Percentiles rank a stretch among this genome's conserved stretches.
These are phyloP conservation scores for Penicillium argentinense DNA, from an alignment of 495 filamentous ascomycete species.

Conservation along the genomic window DNA sequence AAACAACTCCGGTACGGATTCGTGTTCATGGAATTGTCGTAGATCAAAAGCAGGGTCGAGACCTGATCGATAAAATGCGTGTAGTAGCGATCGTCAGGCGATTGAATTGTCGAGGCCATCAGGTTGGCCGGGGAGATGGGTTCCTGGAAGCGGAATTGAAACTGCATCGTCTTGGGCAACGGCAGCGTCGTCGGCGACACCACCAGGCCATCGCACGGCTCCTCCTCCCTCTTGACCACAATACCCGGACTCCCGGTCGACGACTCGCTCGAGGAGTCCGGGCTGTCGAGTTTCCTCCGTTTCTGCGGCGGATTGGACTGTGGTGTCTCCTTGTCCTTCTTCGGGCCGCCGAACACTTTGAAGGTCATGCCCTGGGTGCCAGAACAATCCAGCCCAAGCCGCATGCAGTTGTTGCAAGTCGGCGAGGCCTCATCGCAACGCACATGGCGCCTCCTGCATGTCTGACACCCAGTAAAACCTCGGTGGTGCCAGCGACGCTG, in stretches of 20 bases:
- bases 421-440: constrained; percentile 46
- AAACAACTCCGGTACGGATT: constrained; percentile 41
- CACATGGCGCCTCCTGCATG: constrained; percentile 43
- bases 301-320: constrained; percentile 18
- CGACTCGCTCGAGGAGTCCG: constrained; percentile 12
- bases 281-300: constrained; percentile 19
- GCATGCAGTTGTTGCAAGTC: constrained; percentile 41
- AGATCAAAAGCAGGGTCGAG: constrained; percentile 38
- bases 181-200: constrained; percentile 23
- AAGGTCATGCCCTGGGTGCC: constrained; percentile 45
- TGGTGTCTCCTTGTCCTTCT: constrained; percentile 1
- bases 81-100: constrained; percentile 35
- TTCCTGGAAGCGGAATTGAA: constrained; percentile 23
- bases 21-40: constrained; percentile 35
- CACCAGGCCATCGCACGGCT: constrained; percentile 15
- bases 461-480: constrained; percentile 44
- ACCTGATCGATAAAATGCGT: constrained; percentile 41
- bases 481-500: constrained; percentile 43
- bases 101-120: constrained; percentile 25
- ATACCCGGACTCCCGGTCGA: constrained; percentile 11
- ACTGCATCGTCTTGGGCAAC: constrained; percentile 10
- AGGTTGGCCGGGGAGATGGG: constrained; percentile 21
- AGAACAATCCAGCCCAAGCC: constrained; percentile 39
- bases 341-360: constrained; percentile 38
- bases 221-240: constrained; percentile 7